Evolutionary conservation across 2,329 filamentous ascomycete species (phyloP).

Genomic region (Fusarium liriodendri): DNA sequence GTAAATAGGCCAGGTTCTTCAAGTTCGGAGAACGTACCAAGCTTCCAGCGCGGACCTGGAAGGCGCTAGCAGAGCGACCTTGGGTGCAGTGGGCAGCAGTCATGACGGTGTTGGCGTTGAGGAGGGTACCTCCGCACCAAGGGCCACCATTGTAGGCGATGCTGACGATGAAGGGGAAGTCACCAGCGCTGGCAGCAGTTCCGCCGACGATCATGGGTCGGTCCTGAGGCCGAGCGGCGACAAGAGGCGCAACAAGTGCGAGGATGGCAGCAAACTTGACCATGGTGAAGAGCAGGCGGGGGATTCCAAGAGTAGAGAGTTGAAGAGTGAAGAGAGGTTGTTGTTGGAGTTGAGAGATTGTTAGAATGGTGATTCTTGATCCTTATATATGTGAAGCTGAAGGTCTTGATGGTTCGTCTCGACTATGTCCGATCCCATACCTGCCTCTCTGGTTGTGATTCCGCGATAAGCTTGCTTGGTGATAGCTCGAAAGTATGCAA

Average conservation of each 20-base stretch:
- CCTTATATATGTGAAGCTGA: neutral
- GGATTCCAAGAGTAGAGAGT: neutral
- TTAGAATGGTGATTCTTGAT: neutral
- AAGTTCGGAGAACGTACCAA: constrained; percentile 23
- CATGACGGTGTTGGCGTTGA: constrained; percentile 48
- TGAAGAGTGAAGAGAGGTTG: constrained; percentile 12
- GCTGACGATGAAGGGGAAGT: constrained; percentile 49
- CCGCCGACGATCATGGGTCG: constrained; percentile 42
- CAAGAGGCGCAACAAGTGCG: constrained; percentile 22
- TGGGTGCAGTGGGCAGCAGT: constrained; percentile 48
- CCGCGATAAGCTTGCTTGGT: neutral
- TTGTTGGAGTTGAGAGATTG: neutral
- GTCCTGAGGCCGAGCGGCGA: constrained; percentile 24
- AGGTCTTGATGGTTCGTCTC: neutral
- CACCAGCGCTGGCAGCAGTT: constrained; percentile 34
- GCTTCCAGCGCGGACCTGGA: constrained; percentile 45
- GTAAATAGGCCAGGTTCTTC: neutral
- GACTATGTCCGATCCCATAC: neutral
- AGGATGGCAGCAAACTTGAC: constrained; percentile 22
- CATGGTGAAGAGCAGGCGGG: constrained; percentile 9
- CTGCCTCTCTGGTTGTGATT: neutral
- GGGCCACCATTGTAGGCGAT: constrained; percentile 26
- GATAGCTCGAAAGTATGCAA: neutral
- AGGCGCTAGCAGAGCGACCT: constrained; percentile 19
- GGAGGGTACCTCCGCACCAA: constrained; percentile 45